Evolutionary conservation across 108 stramenopile species (phyloP), one percentile per base, ranked within the genome.

Genomic region (Stephanodiscus triporus): DNA sequence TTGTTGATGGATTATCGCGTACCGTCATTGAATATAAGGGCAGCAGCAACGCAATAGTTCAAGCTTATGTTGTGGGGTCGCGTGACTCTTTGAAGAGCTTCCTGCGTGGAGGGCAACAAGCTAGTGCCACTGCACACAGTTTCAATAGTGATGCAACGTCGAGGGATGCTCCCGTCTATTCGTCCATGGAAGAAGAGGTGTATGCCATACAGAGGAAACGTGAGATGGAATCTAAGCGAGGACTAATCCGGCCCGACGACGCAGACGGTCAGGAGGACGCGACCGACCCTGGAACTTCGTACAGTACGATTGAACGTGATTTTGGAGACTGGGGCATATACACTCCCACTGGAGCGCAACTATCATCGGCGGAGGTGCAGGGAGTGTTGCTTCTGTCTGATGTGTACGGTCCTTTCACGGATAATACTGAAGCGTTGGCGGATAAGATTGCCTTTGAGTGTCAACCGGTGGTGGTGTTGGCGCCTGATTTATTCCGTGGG

Each of bases 391-490:
- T 95, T 4, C 66, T 95, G 19, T 87, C 86, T 36, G 94, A 95
- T 75, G 91, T 95, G 3, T 85, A 88, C 62, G 94, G 94, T 48
- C 67, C 88, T 7, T 89, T 87, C 66, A 79, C 86, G 2, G 86
- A 92, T 4, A 88, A 91, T 64, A 91, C 88, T 23, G 82, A 70
- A 54, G 74, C 84, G 4, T 68, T 95, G 55, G 91, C 91, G 23
- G 94, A 92, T 67, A 95, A 92, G 61, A 91, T 95, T 77, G 94
- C 94, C n/a, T 95, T 92, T 49, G 94, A 95, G 61, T 95, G 94
- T 75, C 94, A 95, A 72, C 94, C 94, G 17, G 87, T 90, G 36
- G 94, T 95, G 23, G 91, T 92, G 27, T 81, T 95, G 66, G 94
- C 76, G 24, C 94, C 94, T 6, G 94, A 95, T 79, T 66, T 95